Conservation (phyloP, 1,139 yeast genomes). For the Candida neerlandica region DNA sequence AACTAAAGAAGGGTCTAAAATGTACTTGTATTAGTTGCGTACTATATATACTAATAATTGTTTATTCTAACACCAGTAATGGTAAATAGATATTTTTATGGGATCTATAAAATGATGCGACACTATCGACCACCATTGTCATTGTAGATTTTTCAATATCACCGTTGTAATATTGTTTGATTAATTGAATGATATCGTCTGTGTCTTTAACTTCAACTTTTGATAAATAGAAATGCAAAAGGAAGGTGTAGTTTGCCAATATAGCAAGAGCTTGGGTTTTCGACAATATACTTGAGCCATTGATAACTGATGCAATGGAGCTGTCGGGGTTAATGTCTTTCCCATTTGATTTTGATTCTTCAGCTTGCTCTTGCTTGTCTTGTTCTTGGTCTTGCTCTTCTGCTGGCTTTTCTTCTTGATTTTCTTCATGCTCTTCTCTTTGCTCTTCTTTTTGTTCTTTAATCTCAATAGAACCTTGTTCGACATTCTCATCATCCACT, state of each 20-base stretch:
- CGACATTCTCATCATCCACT: neutral
- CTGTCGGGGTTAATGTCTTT: neutral
- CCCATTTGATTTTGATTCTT: constrained; percentile 4
- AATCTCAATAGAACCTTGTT: neutral
- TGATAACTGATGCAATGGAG: neutral
- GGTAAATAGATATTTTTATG: constrained; percentile 38
- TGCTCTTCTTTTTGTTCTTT: neutral
- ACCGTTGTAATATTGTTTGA: constrained; percentile 4
- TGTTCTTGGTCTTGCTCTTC: neutral
- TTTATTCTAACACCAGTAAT: constrained; percentile 24
- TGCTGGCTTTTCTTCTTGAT: neutral
- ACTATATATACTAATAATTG: neutral
- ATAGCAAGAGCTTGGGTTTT: constrained; percentile 11
- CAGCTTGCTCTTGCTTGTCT: neutral
- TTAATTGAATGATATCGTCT: neutral
- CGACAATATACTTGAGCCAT: neutral
- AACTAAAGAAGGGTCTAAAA: constrained; percentile 45
- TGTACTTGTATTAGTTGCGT: constrained; percentile 46
- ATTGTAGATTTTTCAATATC: constrained; percentile 19
- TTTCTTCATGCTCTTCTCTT: neutral
- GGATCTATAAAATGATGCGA: constrained; percentile 33
- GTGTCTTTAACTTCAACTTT: constrained; percentile 13
- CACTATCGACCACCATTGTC: constrained; percentile 23
- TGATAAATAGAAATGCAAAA: constrained; percentile 25
- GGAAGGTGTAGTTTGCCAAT: constrained; percentile 28